Evolutionary conservation across 495 filamentous ascomycete species (phyloP).

Genomic region (Aspergillus baeticus): DNA sequence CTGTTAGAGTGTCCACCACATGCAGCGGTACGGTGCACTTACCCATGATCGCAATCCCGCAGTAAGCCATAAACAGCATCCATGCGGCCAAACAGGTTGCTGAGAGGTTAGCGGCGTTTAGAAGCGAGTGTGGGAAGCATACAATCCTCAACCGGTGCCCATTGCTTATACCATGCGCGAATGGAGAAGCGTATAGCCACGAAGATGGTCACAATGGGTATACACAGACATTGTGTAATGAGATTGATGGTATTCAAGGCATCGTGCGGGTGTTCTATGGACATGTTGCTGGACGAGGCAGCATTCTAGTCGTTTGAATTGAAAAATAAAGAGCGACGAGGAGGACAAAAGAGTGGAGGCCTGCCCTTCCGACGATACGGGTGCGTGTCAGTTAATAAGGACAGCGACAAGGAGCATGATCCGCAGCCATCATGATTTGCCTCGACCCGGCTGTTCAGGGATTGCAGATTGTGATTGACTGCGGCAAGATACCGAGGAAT

Average conservation of each 20-base stretch:
- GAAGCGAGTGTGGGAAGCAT: slow-evolving; percentile 9
- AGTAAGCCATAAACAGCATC: slow-evolving; percentile 43
- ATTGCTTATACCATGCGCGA: slow-evolving; percentile 36
- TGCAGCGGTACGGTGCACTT: slow-evolving; percentile 7
- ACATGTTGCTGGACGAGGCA: slow-evolving; percentile 20
- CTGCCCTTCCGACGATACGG: background rate
- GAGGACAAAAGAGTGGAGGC: slow-evolving; percentile 4
- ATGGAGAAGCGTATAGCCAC: slow-evolving; percentile 37
- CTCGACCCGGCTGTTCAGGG: background rate
- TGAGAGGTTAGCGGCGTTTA: too few species aligned
- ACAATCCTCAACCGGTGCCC: slow-evolving; percentile 43
- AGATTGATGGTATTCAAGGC: slow-evolving; percentile 38
- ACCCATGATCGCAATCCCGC: slow-evolving; percentile 35
- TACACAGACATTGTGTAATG: slow-evolving; percentile 45
- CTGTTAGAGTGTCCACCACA: slow-evolving; percentile 4
- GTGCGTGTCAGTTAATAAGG: background rate
- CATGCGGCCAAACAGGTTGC: slow-evolving; percentile 35
- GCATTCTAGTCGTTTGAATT: background rate
- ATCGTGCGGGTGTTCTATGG: slow-evolving; percentile 31
- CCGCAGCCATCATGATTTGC: too few species aligned
- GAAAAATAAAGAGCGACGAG: slow-evolving; percentile 3
- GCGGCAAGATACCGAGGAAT: too few species aligned
- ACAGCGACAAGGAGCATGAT: background rate
- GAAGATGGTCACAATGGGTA: slow-evolving; percentile 39
- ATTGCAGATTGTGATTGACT: background rate